These are phyloP conservation scores for Apiotrichum laibachii DNA, from an alignment of 1,284 basidiomycete species.

Conservation along the genomic window DNA sequence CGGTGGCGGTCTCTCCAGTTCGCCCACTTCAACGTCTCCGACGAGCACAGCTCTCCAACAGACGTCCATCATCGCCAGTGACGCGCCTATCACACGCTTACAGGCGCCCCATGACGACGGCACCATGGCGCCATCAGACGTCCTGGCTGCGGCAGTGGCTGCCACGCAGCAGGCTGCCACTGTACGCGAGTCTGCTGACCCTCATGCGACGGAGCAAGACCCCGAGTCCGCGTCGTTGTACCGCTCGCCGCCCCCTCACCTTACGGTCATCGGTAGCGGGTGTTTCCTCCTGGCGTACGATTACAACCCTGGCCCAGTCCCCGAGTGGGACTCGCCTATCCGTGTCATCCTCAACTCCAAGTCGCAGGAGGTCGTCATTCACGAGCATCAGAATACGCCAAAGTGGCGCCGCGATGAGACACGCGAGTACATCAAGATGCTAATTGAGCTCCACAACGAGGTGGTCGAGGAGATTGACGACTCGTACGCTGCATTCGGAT, in stretches of 20 bases:
- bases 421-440: conserved; percentile 5
- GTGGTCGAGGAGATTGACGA: conserved; percentile 5
- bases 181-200: background rate
- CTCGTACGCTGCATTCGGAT: conserved; percentile 5
- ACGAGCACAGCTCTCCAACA: background rate
- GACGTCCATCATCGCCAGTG: background rate
- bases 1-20: no score
- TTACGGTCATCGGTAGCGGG: conserved; percentile 1
- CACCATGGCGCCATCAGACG: background rate
- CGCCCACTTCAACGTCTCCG: background rate
- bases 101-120: background rate
- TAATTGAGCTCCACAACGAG: conserved; percentile 6
- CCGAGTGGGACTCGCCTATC: conserved; percentile 1
- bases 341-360: conserved; percentile 7
- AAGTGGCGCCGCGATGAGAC: conserved; percentile 5
- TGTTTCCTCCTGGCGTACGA: conserved; percentile 1
- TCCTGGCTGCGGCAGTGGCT: background rate
- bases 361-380: conserved; percentile 4
- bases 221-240: background rate
- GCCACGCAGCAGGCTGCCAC: background rate
- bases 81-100: background rate
- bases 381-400: conserved; percentile 4
- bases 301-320: conserved; percentile 1
- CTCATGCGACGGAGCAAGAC: background rate
- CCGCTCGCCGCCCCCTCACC: background rate